A percentile compares a stretch with the other conserved stretches of the same genome.
Evolutionary conservation across 768 basidiomycete species (phyloP).

Genomic region (Mycena galopus): DNA sequence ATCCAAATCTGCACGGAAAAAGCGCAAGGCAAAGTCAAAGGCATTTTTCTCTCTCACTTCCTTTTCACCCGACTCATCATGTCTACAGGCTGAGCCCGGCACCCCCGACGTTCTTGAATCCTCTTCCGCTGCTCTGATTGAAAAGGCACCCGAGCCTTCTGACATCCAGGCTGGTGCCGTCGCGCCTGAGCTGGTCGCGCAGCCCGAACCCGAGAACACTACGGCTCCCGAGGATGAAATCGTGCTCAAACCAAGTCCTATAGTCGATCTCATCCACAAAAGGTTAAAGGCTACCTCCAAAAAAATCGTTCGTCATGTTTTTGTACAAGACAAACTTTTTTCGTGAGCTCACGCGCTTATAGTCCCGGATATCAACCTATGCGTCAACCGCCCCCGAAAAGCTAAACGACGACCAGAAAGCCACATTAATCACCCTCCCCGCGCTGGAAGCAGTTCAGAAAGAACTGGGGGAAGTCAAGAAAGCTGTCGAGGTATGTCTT

Average conservation of each 20-base stretch:
- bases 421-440: constrained; percentile 78
- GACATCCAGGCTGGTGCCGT: constrained; percentile 63
- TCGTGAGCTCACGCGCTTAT: not conserved
- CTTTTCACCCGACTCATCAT: constrained; percentile 43
- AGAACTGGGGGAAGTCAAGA: constrained; percentile 88
- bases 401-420: constrained; percentile 91
- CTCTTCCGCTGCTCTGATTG: constrained; percentile 59
- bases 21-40: constrained; percentile 67
- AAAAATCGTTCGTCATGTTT: constrained; percentile 76
- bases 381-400: constrained; percentile 74
- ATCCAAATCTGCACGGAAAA: constrained; percentile 81
- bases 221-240: constrained; percentile 61
- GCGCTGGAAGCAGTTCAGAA: constrained; percentile 83
- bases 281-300: constrained; percentile 82
- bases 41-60: constrained; percentile 11
- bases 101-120: constrained; percentile 59
- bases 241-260: constrained; percentile 69
- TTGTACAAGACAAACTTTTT: not conserved
- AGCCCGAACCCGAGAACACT: constrained; percentile 56
- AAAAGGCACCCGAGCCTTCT: constrained; percentile 61
- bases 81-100: constrained; percentile 60
- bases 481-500: constrained; percentile 79
- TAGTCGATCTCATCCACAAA: constrained; percentile 85
- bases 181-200: constrained; percentile 60
- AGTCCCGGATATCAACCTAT: constrained; percentile 84